Evolutionary conservation across 148 eudicot genomes (phyloP).

Genomic region (Oxyria digyna): DNA sequence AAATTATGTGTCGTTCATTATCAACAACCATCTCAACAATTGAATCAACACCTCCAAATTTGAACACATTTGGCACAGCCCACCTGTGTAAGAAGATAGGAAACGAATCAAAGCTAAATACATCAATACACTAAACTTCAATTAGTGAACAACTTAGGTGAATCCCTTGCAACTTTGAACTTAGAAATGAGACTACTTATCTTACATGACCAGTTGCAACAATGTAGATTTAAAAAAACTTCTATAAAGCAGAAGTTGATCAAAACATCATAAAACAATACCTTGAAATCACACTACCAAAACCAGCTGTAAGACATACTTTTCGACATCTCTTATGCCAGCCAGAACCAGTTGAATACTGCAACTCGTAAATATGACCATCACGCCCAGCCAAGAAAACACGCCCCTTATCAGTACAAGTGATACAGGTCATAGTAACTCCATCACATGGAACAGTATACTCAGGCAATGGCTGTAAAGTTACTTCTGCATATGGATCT

Average conservation of each 20-base stretch:
- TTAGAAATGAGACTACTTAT: background rate
- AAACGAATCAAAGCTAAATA: background rate
- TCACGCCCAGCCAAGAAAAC: constrained; percentile 93
- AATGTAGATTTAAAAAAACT: background rate
- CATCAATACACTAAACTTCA: background rate
- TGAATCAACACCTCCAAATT: constrained; percentile 94
- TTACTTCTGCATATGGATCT: constrained; percentile 91
- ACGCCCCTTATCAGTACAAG: constrained; percentile 75
- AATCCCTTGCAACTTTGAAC: background rate
- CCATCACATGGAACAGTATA: constrained; percentile 87
- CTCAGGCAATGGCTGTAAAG: constrained; percentile 84
- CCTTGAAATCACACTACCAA: constrained; percentile 87
- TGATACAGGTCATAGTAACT: constrained; percentile 81
- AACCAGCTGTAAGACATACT: constrained; percentile 86
- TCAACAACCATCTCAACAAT: constrained; percentile 92
- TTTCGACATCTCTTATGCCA: constrained; percentile 96
- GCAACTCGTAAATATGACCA: constrained; percentile 90
- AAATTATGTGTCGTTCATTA: constrained; percentile 79
- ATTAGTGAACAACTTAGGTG: background rate
- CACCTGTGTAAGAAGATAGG: constrained; percentile 44
- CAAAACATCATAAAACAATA: constrained; percentile 12
- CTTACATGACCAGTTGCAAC: background rate
- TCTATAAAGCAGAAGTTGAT: background rate
- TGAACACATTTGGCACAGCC: constrained; percentile 93
- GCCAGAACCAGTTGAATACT: constrained; percentile 73